These are phyloP conservation scores for Stephanodiscus triporus DNA, from an alignment of 108 stramenopile species.

Conservation along the genomic window DNA sequence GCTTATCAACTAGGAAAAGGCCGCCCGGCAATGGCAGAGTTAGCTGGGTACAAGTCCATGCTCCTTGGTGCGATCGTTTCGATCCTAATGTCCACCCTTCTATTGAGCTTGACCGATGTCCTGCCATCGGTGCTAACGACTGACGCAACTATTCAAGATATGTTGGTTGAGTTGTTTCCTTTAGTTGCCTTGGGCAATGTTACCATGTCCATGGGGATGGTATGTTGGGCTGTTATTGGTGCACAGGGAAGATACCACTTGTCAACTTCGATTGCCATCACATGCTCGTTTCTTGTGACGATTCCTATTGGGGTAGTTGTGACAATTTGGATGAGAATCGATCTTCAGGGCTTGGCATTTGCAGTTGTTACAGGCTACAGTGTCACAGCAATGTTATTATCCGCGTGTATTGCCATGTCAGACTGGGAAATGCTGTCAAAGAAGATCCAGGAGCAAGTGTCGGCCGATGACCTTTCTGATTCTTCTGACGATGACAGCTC, in stretches of 20 bases:
- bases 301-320: slow-evolving; percentile 61
- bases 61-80: slow-evolving; percentile 51
- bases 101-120: slow-evolving; percentile 48
- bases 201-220: slow-evolving; percentile 61
- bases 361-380: slow-evolving; percentile 62
- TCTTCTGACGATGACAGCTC: slow-evolving; percentile 31
- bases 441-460: slow-evolving; percentile 26
- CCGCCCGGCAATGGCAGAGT: slow-evolving; percentile 53
- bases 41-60: slow-evolving; percentile 61
- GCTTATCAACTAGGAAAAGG: slow-evolving; percentile 64
- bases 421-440: slow-evolving; percentile 60
- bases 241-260: slow-evolving; percentile 65
- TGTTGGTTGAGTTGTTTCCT: slow-evolving; percentile 64
- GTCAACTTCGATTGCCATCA: slow-evolving; percentile 54
- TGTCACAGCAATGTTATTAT: slow-evolving; percentile 45
- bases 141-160: slow-evolving; percentile 64
- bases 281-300: slow-evolving; percentile 58
- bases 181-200: slow-evolving; percentile 70
- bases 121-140: slow-evolving; percentile 55
- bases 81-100: slow-evolving; percentile 53
- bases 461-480: slow-evolving; percentile 23
- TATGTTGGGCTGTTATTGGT: slow-evolving; percentile 70
- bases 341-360: slow-evolving; percentile 50
- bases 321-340: slow-evolving; percentile 45
- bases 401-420: slow-evolving; percentile 43